Evolutionary conservation across 768 basidiomycete genomes (phyloP).

Genomic region (Serendipita sp.): DNA sequence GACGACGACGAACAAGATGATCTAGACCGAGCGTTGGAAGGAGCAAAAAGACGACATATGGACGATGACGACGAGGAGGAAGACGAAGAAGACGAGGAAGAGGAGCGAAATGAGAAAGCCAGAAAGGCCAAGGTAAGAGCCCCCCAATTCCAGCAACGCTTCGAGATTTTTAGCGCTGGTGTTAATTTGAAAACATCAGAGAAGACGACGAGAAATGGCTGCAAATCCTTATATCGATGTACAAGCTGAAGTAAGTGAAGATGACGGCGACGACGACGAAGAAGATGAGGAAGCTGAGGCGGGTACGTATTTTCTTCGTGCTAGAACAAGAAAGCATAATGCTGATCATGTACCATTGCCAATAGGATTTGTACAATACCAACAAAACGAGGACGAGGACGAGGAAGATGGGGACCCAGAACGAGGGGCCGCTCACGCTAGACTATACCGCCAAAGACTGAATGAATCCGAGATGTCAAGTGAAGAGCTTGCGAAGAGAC

Average conservation of each 20-base stretch:
- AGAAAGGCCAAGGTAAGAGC: constrained; percentile 9
- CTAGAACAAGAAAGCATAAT: background rate
- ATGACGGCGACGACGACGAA: constrained; percentile 88
- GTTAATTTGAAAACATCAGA: constrained; percentile 48
- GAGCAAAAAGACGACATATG: constrained; percentile 24
- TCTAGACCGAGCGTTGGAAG: constrained; percentile 13
- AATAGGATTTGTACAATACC: constrained; percentile 43
- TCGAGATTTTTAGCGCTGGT: constrained; percentile 7
- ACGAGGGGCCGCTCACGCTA: constrained; percentile 41
- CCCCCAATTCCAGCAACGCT: background rate
- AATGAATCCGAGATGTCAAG: constrained; percentile 59
- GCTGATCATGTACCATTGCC: constrained; percentile 8
- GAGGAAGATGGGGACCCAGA: constrained; percentile 36
- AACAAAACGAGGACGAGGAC: constrained; percentile 30
- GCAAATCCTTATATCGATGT: constrained; percentile 84
- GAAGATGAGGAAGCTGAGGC: constrained; percentile 51
- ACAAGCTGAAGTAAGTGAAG: constrained; percentile 90
- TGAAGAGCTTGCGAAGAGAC: constrained; percentile 55
- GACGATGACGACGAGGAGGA: constrained; percentile 43
- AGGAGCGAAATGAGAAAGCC: constrained; percentile 36
- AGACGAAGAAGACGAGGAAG: constrained; percentile 37
- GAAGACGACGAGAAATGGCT: constrained; percentile 22
- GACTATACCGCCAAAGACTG: constrained; percentile 35
- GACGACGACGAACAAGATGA: constrained; percentile 13
- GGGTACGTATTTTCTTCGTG: constrained; percentile 14